These are phyloP conservation scores for Mycena venus DNA, from an alignment of 768 basidiomycete genomes.

Conservation along the genomic window DNA sequence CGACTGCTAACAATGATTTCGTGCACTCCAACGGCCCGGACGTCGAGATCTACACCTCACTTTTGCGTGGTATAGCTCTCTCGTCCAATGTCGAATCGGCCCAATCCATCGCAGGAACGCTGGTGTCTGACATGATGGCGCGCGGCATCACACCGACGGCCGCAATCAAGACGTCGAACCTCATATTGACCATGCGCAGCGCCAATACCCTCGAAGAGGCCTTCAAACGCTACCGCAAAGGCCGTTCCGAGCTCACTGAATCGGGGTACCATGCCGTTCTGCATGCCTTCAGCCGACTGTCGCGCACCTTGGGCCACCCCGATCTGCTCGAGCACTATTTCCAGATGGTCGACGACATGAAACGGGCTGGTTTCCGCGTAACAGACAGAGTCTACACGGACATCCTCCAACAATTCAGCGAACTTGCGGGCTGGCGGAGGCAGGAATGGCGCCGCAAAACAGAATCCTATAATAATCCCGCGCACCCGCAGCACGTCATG, in stretches of 20 bases:
- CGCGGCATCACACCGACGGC: conserved; percentile 61
- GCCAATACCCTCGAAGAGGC: conserved; percentile 69
- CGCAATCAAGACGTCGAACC: conserved; percentile 63
- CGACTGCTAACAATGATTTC: conserved; percentile 35
- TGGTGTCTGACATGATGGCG: conserved; percentile 77
- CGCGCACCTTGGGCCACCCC: conserved; percentile 51
- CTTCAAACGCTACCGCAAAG: conserved; percentile 68
- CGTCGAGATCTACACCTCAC: conserved; percentile 64
- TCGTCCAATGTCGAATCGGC: conserved; percentile 62
- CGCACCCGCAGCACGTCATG: background rate
- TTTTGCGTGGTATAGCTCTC: conserved; percentile 63
- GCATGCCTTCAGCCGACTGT: conserved; percentile 70
- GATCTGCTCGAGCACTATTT: conserved; percentile 65
- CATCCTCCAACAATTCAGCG: conserved; percentile 69
- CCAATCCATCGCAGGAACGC: conserved; percentile 57
- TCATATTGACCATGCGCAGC: conserved; percentile 78
- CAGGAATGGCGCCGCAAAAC: conserved; percentile 5
- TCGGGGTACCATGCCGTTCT: conserved; percentile 76
- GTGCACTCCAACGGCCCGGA: conserved; percentile 60
- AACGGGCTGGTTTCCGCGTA: conserved; percentile 67
- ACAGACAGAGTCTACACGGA: conserved; percentile 75
- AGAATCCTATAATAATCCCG: background rate
- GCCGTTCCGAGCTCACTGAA: conserved; percentile 62
- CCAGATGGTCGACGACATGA: conserved; percentile 87
- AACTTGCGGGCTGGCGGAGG: conserved; percentile 47